phyloP scores from a whole-genome alignment of 768 basidiomycete genomes.

The Royoungia palumana region DNA sequence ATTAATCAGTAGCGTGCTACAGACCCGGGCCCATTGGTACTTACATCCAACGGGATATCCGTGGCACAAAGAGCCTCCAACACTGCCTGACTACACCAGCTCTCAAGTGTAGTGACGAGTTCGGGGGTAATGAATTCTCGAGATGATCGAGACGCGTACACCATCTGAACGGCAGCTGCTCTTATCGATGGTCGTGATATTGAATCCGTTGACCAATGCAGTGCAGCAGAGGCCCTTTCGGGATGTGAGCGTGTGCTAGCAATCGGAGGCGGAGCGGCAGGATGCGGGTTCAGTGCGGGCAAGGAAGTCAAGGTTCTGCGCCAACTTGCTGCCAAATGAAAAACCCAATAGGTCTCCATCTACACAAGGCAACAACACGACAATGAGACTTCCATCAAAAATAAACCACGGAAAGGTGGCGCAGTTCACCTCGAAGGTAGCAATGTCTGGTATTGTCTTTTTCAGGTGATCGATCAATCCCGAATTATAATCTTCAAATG shows the following conservation, averaged over 20 bases:
- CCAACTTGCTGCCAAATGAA: slow-evolving; percentile 77
- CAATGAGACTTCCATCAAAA: not conserved
- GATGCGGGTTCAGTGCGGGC: slow-evolving; percentile 36
- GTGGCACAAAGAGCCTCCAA: slow-evolving; percentile 53
- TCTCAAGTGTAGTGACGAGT: slow-evolving; percentile 55
- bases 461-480: slow-evolving; percentile 57
- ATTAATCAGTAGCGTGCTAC: slow-evolving; percentile 9
- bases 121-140: slow-evolving; percentile 73
- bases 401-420: not conserved
- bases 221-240: slow-evolving; percentile 6
- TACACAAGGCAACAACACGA: slow-evolving; percentile 26
- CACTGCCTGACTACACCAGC: slow-evolving; percentile 58
- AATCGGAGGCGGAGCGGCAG: slow-evolving; percentile 41
- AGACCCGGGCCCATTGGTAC: slow-evolving; percentile 1
- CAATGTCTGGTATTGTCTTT: slow-evolving; percentile 47
- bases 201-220: slow-evolving; percentile 4
- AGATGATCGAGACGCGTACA: slow-evolving; percentile 73
- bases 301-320: slow-evolving; percentile 29
- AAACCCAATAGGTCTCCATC: slow-evolving; percentile 87
- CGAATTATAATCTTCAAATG: slow-evolving; percentile 72
- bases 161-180: slow-evolving; percentile 79
- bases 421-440: slow-evolving; percentile 62
- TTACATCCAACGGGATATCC: slow-evolving; percentile 50
- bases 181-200: slow-evolving; percentile 42
- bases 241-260: slow-evolving; percentile 1